Evolutionary conservation across 163 green algal species (phyloP).

Genomic region (Volvox carteri): DNA sequence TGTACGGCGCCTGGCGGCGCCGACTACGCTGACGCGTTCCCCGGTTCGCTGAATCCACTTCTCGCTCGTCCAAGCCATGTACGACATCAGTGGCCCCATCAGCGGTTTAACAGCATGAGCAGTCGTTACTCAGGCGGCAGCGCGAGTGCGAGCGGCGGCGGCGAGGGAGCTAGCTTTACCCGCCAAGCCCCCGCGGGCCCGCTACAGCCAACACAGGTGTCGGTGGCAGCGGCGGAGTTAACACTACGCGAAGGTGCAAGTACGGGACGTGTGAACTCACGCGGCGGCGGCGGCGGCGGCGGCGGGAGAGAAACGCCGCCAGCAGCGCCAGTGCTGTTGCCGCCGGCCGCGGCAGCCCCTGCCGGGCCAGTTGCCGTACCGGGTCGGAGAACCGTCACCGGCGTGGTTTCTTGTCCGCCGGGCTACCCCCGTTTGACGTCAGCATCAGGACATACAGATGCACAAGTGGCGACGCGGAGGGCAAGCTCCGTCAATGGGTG

Average conservation of each 20-base stretch:
- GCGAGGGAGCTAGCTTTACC: background rate
- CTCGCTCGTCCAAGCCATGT: background rate
- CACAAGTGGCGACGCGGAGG: background rate
- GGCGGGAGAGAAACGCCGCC: background rate
- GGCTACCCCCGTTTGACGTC: background rate
- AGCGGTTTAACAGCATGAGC: background rate
- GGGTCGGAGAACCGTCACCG: background rate
- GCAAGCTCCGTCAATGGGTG: background rate
- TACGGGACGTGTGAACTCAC: too few species aligned
- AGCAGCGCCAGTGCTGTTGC: background rate
- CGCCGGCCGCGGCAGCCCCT: background rate
- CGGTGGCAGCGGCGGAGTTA: background rate
- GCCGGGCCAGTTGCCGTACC: background rate
- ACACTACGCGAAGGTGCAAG: too few species aligned
- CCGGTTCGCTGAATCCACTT: slow-evolving; percentile 12
- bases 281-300: background rate
- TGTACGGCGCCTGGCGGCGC: background rate
- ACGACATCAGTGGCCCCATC: background rate
- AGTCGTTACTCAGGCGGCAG: background rate
- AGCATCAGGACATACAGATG: background rate
- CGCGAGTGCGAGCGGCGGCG: background rate
- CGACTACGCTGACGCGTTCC: background rate
- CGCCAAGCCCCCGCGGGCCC: background rate
- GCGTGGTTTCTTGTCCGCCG: background rate
- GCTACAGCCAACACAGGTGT: too few species aligned